Evolutionary conservation across 176 grass and related monocot genomes (phyloP), one percentile per base, ranked within the genome.

Genomic region (Paspalum vaginatum): DNA sequence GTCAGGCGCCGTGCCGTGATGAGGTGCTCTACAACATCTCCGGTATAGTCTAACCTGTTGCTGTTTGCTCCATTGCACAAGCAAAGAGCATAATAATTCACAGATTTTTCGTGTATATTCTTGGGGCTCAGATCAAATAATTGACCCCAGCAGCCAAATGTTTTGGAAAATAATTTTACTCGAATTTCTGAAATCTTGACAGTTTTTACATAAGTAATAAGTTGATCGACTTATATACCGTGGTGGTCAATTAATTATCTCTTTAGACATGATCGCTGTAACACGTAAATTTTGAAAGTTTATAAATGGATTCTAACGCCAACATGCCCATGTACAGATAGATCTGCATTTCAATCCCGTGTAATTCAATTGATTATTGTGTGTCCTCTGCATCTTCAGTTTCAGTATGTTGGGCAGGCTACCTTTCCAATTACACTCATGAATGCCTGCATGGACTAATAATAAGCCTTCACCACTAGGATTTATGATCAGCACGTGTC

Each of bases 351-450:
- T 66, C 66, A 24, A 45, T 9, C n/a, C 16, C n/a, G 12, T 72
- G 14, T 52, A 55, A 88, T 83, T 83, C 75, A 78, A 56, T n/a
- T 32, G 3, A 32, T 32, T 32, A 32, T 66, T 61, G 55, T 10
- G 61, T 10, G 77, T 10, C 77, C 32, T 16, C 13, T 66, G 44
- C 5, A 38, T 78, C 32, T 66, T 53, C 59, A 65, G 69, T 74
- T 87, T 83, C 45, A 84, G 81, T 51, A 68, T 10, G 61, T 41
- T 68, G 61, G 75, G 43, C 37, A 75, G 38, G 37, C 59, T 68
- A 45, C 54, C 86, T 88, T 88, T 88, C 69, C 61, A 4, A 3
- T 66, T 72, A 75, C 86, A 79, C 81, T 75, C 54, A 39, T 16
- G 32, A 7, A 74, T 88, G 86, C 77, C 41, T 88, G 32, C 17